phyloP scores from a whole-genome alignment of 2,329 filamentous ascomycete genomes.

The Fusarium subtropicale region DNA sequence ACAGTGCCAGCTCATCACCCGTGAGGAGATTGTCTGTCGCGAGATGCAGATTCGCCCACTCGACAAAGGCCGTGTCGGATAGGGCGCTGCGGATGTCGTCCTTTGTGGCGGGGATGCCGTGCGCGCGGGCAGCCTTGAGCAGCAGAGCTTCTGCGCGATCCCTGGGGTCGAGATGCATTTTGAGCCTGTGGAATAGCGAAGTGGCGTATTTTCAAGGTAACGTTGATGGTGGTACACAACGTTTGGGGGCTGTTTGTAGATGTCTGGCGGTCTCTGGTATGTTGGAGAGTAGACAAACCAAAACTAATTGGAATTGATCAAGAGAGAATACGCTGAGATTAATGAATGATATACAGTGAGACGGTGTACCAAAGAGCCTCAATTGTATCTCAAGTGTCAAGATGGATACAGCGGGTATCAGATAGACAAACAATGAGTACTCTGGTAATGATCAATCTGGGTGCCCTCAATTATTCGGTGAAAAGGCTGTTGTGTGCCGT shows the following conservation, averaged over 20 bases:
- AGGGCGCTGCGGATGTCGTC: constrained; percentile 56
- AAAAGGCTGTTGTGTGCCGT: background rate
- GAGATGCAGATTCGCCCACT: constrained; percentile 64
- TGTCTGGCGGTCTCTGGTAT: background rate
- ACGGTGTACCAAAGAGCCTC: constrained; percentile 20
- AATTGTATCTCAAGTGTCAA: background rate
- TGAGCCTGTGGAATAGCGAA: constrained; percentile 50
- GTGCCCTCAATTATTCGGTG: background rate
- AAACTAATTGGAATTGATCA: background rate
- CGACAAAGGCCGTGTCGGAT: constrained; percentile 53
- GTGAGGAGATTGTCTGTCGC: constrained; percentile 64
- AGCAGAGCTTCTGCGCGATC: constrained; percentile 51
- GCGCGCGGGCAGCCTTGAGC: constrained; percentile 49
- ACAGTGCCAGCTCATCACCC: constrained; percentile 66
- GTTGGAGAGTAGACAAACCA: constrained; percentile 4
- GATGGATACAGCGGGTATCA: background rate
- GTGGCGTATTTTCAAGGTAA: constrained; percentile 47
- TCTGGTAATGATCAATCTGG: background rate
- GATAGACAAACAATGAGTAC: background rate
- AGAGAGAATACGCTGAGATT: background rate
- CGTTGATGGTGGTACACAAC: constrained; percentile 41
- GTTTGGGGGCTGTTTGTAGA: background rate
- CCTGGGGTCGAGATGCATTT: constrained; percentile 47
- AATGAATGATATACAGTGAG: background rate
- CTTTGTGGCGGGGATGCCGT: constrained; percentile 49